Evolutionary conservation across 352 stramenopile species (phyloP).

Genomic region (Globisporangium yorkense): DNA sequence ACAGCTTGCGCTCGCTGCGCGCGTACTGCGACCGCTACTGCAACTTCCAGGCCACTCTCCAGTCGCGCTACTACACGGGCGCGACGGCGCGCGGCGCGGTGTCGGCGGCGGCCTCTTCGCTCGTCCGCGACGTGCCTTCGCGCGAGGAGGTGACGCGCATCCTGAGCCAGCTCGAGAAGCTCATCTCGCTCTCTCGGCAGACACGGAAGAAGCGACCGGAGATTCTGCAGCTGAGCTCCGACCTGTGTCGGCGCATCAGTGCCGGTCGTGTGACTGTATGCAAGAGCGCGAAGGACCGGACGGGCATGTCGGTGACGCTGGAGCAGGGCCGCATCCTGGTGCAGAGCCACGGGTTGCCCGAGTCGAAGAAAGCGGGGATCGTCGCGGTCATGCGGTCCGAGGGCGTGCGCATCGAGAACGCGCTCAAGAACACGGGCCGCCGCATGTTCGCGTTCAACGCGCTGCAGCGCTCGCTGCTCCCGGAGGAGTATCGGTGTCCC

Average conservation of each 20-base stretch:
- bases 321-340: conserved; percentile 89
- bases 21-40: conserved; percentile 74
- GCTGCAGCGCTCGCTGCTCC: conserved; percentile 72
- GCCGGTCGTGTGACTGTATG: conserved; percentile 93
- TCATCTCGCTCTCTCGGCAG: conserved; percentile 62
- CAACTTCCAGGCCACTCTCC: conserved; percentile 52
- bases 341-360: conserved; percentile 63
- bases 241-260: conserved; percentile 74
- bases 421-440: conserved; percentile 75
- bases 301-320: conserved; percentile 96
- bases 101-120: background rate
- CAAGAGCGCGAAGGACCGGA: conserved; percentile 97
- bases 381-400: conserved; percentile 81
- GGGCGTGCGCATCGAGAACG: conserved; percentile 82
- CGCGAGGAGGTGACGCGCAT: conserved; percentile 54
- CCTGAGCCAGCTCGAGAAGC: conserved; percentile 57
- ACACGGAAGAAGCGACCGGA: conserved; percentile 79
- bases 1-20: conserved; percentile 57
- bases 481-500: conserved; percentile 80
- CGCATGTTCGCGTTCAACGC: conserved; percentile 85
- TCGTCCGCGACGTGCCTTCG: conserved; percentile 15
- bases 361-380: conserved; percentile 70
- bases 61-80: conserved; percentile 25
- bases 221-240: conserved; percentile 81
- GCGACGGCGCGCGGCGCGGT: conserved; percentile 10